These are phyloP conservation scores for Marasmius fiardii DNA, from an alignment of 1,284 basidiomycete species.

Conservation along the genomic window DNA sequence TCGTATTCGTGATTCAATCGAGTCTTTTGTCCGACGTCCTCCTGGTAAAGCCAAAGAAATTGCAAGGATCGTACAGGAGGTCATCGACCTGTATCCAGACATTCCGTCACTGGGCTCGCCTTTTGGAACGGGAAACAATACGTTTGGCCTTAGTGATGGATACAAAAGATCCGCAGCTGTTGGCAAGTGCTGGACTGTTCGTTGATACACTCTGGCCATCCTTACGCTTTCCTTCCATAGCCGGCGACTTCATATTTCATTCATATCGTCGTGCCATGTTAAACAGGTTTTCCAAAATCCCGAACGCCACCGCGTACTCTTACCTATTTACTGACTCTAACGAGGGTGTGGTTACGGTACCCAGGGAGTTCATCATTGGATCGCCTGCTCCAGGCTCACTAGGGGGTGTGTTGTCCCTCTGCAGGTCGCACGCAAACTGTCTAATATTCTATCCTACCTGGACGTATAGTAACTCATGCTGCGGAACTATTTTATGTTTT, in stretches of 20 bases:
- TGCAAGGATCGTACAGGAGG: not conserved
- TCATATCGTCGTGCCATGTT: not conserved
- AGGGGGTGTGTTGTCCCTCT: not conserved
- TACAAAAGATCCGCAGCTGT: not conserved
- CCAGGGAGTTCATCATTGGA: not conserved
- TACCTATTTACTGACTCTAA: not conserved
- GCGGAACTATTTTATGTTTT: constrained; percentile 4
- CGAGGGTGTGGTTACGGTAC: not conserved
- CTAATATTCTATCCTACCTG: not conserved
- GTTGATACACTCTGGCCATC: not conserved
- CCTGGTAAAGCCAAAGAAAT: not conserved
- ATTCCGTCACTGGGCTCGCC: not conserved
- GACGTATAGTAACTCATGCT: not conserved
- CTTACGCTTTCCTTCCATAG: not conserved
- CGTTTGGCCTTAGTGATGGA: not conserved
- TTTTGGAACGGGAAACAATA: too few species aligned
- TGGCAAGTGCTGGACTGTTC: too few species aligned
- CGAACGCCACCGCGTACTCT: not conserved
- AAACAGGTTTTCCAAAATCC: not conserved
- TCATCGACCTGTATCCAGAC: not conserved
- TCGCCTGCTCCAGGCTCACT: not conserved
- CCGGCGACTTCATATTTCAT: not conserved
- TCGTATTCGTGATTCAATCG: not conserved
- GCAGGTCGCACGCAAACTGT: too few species aligned
- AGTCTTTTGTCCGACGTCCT: not conserved